These are phyloP conservation scores for Neocallimastix lanati DNA, from an alignment of 192 early-diverging fungal species.

Conservation along the genomic window DNA sequence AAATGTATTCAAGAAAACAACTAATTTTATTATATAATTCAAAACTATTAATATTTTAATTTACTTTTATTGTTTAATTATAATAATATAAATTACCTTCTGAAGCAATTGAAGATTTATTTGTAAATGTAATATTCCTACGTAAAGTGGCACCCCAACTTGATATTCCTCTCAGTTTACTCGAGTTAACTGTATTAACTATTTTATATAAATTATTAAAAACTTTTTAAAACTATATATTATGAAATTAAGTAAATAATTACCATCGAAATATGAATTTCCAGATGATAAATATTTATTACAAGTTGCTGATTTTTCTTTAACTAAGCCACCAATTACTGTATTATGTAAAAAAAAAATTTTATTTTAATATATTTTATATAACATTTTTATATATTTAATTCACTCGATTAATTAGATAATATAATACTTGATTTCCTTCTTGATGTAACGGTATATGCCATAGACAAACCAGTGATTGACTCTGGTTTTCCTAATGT, in stretches of 20 bases:
- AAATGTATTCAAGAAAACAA: not conserved
- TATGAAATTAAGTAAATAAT: no score
- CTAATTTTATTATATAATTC: not conserved
- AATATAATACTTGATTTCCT: not conserved
- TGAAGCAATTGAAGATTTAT: not conserved
- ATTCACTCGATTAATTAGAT: no score
- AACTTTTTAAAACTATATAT: no score
- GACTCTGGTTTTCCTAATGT: not conserved
- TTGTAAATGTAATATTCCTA: not conserved
- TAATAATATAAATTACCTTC: not conserved
- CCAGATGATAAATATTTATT: not conserved
- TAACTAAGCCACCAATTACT: not conserved
- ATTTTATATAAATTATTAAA: no score
- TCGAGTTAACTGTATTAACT: not conserved
- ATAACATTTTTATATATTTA: no score
- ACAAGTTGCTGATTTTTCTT: not conserved
- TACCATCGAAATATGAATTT: not conserved
- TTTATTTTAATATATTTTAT: no score
- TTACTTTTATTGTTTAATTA: no score
- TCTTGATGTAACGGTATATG: not conserved
- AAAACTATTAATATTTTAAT: no score
- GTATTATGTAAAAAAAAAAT: no score
- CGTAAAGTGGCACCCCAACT: not conserved
- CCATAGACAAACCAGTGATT: not conserved
- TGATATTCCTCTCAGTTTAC: not conserved